Conservation (phyloP, 2,329 filamentous ascomycete genomes). For the Botryosphaeria dothidea region DNA sequence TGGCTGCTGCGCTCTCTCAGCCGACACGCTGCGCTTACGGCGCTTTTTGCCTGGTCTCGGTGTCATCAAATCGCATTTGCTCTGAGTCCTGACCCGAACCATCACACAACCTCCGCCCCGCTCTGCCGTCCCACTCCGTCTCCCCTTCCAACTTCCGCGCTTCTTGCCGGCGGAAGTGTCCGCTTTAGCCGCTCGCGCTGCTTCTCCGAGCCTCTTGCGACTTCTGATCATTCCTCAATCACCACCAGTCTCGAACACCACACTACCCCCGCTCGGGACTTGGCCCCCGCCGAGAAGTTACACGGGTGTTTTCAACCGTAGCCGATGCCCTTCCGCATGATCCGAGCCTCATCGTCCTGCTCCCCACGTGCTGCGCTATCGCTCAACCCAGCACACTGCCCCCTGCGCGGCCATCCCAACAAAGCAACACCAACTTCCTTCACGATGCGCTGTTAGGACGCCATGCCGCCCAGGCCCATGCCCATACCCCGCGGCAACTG, state of each 20-base stretch:
- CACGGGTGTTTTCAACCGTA: not conserved
- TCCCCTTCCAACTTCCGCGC: not conserved
- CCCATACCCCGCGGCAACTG: too few species aligned
- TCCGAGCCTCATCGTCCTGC: not conserved
- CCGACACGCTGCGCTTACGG: not conserved
- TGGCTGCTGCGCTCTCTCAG: not conserved
- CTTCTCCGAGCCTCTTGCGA: not conserved
- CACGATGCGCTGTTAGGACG: not conserved
- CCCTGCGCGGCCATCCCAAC: not conserved
- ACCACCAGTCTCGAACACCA: not conserved
- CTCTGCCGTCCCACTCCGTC: not conserved
- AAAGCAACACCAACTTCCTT: not conserved
- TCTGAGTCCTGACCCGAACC: not conserved
- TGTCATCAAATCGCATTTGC: not conserved
- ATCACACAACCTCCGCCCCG: conserved; percentile 6
- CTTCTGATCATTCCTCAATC: not conserved
- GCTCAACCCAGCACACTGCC: not conserved
- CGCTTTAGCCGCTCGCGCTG: not conserved
- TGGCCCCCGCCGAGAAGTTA: not conserved
- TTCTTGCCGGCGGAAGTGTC: not conserved
- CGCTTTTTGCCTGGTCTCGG: not conserved
- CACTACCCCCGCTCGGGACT: not conserved
- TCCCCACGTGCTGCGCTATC: not conserved
- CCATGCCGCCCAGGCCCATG: not conserved
- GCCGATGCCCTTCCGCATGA: not conserved